phyloP scores from a whole-genome alignment of 192 early-diverging fungal species.

The Irineochytrium annulatum region DNA sequence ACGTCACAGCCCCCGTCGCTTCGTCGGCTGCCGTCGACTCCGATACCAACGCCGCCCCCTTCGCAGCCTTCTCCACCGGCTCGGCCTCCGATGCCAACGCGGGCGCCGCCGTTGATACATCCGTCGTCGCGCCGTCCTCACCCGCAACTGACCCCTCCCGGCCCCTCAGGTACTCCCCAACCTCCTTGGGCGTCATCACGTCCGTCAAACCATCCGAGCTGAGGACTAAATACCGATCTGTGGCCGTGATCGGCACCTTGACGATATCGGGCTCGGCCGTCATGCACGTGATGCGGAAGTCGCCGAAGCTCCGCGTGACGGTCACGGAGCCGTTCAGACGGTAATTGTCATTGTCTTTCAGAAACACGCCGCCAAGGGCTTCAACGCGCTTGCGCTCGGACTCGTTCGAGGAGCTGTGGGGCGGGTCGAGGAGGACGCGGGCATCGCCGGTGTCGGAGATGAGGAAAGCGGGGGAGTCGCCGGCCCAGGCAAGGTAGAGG shows the following conservation, averaged over 20 bases:
- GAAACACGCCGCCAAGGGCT: constrained; percentile 1
- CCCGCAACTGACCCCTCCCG: neutral
- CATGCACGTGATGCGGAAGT: neutral
- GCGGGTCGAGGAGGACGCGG: neutral
- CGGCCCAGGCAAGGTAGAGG: neutral
- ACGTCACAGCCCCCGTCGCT: neutral
- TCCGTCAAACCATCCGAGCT: constrained; percentile 1
- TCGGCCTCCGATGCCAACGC: neutral
- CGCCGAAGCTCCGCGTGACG: constrained; percentile 1
- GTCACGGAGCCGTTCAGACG: neutral
- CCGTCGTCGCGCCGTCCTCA: neutral
- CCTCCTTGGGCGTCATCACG: constrained; percentile 1
- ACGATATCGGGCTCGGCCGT: neutral
- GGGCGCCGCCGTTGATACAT: neutral
- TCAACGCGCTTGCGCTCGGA: constrained; percentile 8
- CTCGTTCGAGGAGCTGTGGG: neutral
- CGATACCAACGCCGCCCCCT: neutral
- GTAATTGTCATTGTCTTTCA: neutral
- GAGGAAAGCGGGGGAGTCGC: constrained; percentile 5
- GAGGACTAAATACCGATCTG: neutral
- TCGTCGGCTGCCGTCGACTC: no score
- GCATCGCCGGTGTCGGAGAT: neutral
- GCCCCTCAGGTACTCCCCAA: neutral
- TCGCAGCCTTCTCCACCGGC: neutral
- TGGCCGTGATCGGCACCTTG: neutral